Conservation (phyloP, 2,329 filamentous ascomycete genomes). For the Cordyceps militaris region DNA sequence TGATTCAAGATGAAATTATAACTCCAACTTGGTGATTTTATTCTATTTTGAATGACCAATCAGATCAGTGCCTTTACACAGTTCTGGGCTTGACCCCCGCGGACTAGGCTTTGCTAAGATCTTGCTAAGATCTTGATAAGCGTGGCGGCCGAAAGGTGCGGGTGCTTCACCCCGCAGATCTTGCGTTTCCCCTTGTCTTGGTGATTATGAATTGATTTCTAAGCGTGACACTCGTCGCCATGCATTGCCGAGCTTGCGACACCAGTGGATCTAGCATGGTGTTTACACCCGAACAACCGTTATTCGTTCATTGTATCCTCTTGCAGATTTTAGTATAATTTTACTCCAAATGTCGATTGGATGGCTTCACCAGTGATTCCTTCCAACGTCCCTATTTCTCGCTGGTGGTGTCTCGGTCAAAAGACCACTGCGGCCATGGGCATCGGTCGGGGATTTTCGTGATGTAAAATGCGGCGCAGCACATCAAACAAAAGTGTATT, state of each 20-base stretch:
- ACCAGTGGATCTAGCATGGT: background rate
- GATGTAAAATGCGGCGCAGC: background rate
- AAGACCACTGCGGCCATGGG: background rate
- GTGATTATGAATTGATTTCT: background rate
- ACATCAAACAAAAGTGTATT: background rate
- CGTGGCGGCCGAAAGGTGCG: background rate
- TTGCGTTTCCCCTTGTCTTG: background rate
- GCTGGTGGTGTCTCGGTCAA: background rate
- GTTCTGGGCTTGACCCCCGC: background rate
- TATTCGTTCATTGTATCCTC: background rate
- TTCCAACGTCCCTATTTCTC: background rate
- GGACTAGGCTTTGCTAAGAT: background rate
- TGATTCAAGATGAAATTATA: background rate
- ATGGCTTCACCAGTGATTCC: no score
- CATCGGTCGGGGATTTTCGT: no score
- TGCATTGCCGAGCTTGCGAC: background rate
- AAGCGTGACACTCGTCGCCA: background rate
- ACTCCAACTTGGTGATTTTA: no score
- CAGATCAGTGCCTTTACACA: background rate
- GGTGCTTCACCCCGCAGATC: background rate
- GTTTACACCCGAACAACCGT: background rate
- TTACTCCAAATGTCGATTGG: no score
- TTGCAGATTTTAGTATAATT: no score
- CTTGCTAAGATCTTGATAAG: slow-evolving; percentile 8
- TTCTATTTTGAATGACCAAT: background rate